Evolutionary conservation across 1,139 yeast genomes (phyloP).

Genomic region (Geotrichum aggregatum): DNA sequence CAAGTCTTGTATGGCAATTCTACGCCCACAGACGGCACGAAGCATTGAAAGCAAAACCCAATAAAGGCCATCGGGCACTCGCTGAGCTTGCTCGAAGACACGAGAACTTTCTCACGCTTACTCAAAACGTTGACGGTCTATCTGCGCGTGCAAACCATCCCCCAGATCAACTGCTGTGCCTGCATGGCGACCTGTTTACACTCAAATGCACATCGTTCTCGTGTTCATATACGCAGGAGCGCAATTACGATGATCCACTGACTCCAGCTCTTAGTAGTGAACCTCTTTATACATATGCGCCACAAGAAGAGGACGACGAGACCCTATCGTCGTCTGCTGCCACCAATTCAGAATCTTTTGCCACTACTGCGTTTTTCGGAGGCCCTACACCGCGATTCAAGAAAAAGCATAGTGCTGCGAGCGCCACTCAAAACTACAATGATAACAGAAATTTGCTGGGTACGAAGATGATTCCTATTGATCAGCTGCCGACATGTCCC

Average conservation of each 20-base stretch:
- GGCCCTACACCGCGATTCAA: constrained; percentile 10
- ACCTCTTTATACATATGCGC: no score
- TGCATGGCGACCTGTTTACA: constrained; percentile 76
- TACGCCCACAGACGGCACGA: constrained; percentile 64
- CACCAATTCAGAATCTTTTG: constrained; percentile 6
- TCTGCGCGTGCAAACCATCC: constrained; percentile 63
- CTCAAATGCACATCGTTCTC: constrained; percentile 69
- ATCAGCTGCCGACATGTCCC: constrained; percentile 74
- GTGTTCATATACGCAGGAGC: constrained; percentile 57
- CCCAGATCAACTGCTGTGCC: constrained; percentile 49
- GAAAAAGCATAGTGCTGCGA: not conserved
- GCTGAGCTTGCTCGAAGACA: constrained; percentile 50
- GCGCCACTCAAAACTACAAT: not conserved
- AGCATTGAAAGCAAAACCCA: constrained; percentile 67
- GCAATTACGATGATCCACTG: constrained; percentile 58
- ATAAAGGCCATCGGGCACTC: constrained; percentile 65
- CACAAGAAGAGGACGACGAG: constrained; percentile 31
- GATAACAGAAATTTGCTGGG: not conserved
- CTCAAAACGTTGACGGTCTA: constrained; percentile 81
- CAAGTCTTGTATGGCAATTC: constrained; percentile 86
- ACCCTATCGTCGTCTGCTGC: constrained; percentile 27
- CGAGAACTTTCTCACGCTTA: constrained; percentile 53
- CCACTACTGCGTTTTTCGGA: constrained; percentile 7
- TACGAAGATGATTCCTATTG: constrained; percentile 39
- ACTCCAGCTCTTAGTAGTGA: constrained; percentile 48